These are phyloP conservation scores for Trichosanthes cucumerina DNA, from an alignment of 306 rosid species.

Conservation along the genomic window DNA sequence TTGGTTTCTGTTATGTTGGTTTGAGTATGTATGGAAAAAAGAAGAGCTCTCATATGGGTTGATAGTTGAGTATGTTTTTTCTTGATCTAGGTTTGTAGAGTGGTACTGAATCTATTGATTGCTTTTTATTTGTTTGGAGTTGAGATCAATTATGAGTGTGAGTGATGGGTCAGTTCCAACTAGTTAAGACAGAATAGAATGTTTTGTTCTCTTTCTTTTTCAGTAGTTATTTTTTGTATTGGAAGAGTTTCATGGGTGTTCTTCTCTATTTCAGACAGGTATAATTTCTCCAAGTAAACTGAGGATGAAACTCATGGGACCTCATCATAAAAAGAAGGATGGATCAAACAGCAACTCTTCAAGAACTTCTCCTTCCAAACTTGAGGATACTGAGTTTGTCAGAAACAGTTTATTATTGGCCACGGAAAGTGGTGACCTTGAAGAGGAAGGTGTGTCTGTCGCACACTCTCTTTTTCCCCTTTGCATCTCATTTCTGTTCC, in stretches of 20 bases:
- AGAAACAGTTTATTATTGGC: constrained; percentile 46
- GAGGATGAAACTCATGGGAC: constrained; percentile 83
- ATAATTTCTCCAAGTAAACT: constrained; percentile 91
- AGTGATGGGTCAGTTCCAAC: constrained; percentile 6
- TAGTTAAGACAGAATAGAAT: not conserved
- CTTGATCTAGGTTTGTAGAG: not conserved
- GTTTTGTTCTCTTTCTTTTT: not conserved
- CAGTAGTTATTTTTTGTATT: not conserved
- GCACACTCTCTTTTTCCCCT: not conserved
- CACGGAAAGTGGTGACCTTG: constrained; percentile 34
- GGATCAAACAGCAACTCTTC: constrained; percentile 87
- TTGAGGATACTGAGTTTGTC: constrained; percentile 60
- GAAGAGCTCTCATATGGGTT: not conserved
- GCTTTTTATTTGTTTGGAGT: not conserved
- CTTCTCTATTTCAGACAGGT: constrained; percentile 46
- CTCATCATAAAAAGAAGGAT: constrained; percentile 61
- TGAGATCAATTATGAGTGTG: not conserved
- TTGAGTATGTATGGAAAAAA: not conserved
- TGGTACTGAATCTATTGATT: not conserved
- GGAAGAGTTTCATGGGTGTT: not conserved
- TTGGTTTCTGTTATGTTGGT: not conserved
- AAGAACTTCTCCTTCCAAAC: constrained; percentile 85
- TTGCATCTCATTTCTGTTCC: not conserved
- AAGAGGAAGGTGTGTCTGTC: constrained; percentile 55
- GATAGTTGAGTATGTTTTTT: not conserved